Percentiles rank a stretch among this genome's conserved stretches.
These are phyloP conservation scores for Phialophora chinensis DNA, from an alignment of 2,329 filamentous ascomycete genomes.

Conservation along the genomic window DNA sequence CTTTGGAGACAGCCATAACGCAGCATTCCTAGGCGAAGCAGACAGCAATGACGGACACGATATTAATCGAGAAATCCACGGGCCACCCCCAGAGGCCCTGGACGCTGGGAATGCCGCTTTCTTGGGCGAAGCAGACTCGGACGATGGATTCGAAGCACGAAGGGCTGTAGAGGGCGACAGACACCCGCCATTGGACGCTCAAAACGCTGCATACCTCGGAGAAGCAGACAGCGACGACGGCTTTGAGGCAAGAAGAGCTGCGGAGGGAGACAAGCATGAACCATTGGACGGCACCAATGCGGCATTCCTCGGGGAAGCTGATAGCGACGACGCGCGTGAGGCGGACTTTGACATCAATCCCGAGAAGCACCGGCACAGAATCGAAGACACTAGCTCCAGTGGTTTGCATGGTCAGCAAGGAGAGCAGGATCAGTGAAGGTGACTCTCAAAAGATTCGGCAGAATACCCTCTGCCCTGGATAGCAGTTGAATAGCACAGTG, in stretches of 20 bases:
- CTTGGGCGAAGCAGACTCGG: conserved; percentile 32
- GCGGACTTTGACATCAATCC: conserved; percentile 33
- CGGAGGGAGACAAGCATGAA: conserved; percentile 33
- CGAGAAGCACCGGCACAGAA: conserved; percentile 33
- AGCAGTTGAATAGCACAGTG: conserved; percentile 3
- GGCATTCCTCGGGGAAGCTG: conserved; percentile 35
- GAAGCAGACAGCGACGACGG: conserved; percentile 36
- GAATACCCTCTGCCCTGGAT: conserved; percentile 9
- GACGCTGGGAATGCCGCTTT: conserved; percentile 33
- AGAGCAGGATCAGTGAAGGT: conserved; percentile 26
- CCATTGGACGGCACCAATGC: conserved; percentile 24
- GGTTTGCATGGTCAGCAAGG: conserved; percentile 33
- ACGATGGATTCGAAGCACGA: conserved; percentile 33
- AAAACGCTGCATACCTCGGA: conserved; percentile 30
- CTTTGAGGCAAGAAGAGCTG: conserved; percentile 32
- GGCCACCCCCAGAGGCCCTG: conserved; percentile 24
- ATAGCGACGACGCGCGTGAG: conserved; percentile 37
- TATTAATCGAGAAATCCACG: conserved; percentile 23
- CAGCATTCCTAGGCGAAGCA: conserved; percentile 37
- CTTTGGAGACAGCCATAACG: conserved; percentile 22
- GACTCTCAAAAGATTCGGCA: background rate
- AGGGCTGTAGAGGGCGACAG: conserved; percentile 29
- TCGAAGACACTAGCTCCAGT: conserved; percentile 34
- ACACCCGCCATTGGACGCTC: conserved; percentile 25
- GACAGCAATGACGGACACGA: conserved; percentile 37